Base-by-base conservation (phyloP, 768 basidiomycete genomes). In the Zangia roseola region DNA sequence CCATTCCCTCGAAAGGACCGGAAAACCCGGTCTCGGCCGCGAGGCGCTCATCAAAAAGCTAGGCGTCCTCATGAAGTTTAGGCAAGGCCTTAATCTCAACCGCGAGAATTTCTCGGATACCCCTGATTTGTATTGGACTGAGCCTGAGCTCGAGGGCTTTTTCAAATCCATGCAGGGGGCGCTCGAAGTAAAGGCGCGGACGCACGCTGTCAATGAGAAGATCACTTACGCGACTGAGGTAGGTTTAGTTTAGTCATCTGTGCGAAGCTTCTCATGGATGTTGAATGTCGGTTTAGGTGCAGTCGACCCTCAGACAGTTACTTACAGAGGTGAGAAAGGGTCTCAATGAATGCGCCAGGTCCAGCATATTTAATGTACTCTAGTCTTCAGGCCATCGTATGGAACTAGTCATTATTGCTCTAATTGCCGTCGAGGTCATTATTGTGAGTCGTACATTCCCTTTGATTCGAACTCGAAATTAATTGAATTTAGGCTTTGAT, bases 381-480 rank as follows among this genome's bases (percentile, higher is more conserved):
- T 58, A 95, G 90, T 90, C 91, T 4, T 91, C 89, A 5, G 81
- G 79, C 3, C 91, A 97, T 61, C 83, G 88, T 2, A 94, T 98
- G 88, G 95, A 98, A 69, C 74, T 95, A 5, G 88, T 97, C 53
- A 97, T 97, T 64, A 98, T 97, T 56, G 78, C 82, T 2, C 84
- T 98, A 41, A 97, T 97, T 60, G 91, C 94, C 0, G 91, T 97
- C 10, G 93, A 95, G 67, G 92, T 94, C n/a, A 75, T 92, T 58
- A 88, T 97, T 42, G 93, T 94, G 60, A 63, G 84, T 72, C 28
- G 24, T 38, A 7, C 16, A 30, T 1, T 5, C 5, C 36, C 20
- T 17, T 33, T 2, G 3, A 40, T 24, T 7, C 14, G 19, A 7
- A 16, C 19, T 30, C 23, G 49, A 39, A 48, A 26, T 40, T 50